Percentiles rank a stretch among this genome's conserved stretches.
phyloP scores from a whole-genome alignment of 257 asterid genomes.

The Echium plantagineum region DNA sequence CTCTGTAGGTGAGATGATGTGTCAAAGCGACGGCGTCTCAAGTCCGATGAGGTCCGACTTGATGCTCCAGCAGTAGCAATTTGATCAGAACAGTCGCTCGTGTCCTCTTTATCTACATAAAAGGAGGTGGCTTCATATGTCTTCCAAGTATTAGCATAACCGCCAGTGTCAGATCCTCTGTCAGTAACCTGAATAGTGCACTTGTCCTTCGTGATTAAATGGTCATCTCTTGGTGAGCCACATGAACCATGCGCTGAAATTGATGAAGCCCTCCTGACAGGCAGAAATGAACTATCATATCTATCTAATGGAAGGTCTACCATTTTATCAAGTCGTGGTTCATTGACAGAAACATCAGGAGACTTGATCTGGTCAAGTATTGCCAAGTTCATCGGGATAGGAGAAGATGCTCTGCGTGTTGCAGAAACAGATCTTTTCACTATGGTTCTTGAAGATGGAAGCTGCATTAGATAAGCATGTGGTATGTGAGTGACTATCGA shows the following conservation, averaged over 20 bases:
- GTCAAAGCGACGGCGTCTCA: constrained; percentile 53
- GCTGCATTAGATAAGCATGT: constrained; percentile 26
- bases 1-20: constrained; percentile 73
- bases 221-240: constrained; percentile 50
- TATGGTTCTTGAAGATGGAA: constrained; percentile 35
- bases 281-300: constrained; percentile 36
- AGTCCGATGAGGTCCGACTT: constrained; percentile 74
- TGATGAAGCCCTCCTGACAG: constrained; percentile 32
- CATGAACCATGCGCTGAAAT: constrained; percentile 32
- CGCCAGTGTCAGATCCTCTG: constrained; percentile 30
- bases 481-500: neutral
- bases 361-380: constrained; percentile 38
- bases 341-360: constrained; percentile 67
- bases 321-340: constrained; percentile 79
- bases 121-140: constrained; percentile 29
- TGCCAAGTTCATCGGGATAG: constrained; percentile 37
- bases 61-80: constrained; percentile 91
- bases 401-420: constrained; percentile 62
- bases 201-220: constrained; percentile 66
- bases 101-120: constrained; percentile 31
- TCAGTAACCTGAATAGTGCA: constrained; percentile 59
- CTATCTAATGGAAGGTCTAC: constrained; percentile 56
- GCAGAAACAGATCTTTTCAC: constrained; percentile 43
- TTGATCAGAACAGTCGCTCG: constrained; percentile 67
- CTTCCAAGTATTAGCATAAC: constrained; percentile 46